A percentile compares a stretch with the other conserved stretches of the same genome.
phyloP scores from a whole-genome alignment of 2,329 filamentous ascomycete species.

The Neonectria ditissima region DNA sequence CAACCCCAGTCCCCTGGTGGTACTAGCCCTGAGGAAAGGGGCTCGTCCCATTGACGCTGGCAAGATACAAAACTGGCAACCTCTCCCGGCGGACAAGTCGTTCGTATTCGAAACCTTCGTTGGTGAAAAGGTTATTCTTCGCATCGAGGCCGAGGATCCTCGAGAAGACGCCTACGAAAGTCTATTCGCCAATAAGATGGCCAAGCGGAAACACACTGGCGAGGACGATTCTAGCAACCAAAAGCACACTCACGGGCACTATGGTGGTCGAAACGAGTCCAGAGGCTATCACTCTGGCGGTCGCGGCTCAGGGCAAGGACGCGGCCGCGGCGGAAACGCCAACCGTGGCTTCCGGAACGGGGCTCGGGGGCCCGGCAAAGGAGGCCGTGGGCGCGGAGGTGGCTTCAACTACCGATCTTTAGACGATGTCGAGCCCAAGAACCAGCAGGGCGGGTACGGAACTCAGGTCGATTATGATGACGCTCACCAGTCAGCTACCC shows the following conservation, averaged over 20 bases:
- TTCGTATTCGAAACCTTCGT: slow-evolving; percentile 86
- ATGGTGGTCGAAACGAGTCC: slow-evolving; percentile 55
- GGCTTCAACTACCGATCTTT: slow-evolving; percentile 72
- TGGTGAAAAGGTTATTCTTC: slow-evolving; percentile 85
- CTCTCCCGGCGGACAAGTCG: slow-evolving; percentile 75
- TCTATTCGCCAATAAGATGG: slow-evolving; percentile 68
- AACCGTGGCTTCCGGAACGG: slow-evolving; percentile 54
- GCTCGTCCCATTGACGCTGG: slow-evolving; percentile 82
- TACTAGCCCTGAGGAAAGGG: slow-evolving; percentile 82
- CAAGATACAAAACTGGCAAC: slow-evolving; percentile 86
- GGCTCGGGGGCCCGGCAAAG: slow-evolving; percentile 56
- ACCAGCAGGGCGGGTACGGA: slow-evolving; percentile 57
- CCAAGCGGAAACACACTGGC: slow-evolving; percentile 69
- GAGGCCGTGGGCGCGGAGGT: slow-evolving; percentile 61
- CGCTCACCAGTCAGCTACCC: slow-evolving; percentile 45
- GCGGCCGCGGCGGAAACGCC: slow-evolving; percentile 51
- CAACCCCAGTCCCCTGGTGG: slow-evolving; percentile 80
- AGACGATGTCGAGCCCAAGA: slow-evolving; percentile 70
- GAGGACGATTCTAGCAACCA: slow-evolving; percentile 56
- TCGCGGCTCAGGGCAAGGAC: slow-evolving; percentile 54
- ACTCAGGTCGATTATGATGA: slow-evolving; percentile 63
- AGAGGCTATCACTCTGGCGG: slow-evolving; percentile 58
- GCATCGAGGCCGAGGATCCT: slow-evolving; percentile 79
- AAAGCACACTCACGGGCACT: slow-evolving; percentile 48
- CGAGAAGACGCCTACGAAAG: slow-evolving; percentile 73